A percentile compares a stretch with the other conserved stretches of the same genome.
Conservation (phyloP, 768 basidiomycete genomes). For the Ephemerocybe angulata region DNA sequence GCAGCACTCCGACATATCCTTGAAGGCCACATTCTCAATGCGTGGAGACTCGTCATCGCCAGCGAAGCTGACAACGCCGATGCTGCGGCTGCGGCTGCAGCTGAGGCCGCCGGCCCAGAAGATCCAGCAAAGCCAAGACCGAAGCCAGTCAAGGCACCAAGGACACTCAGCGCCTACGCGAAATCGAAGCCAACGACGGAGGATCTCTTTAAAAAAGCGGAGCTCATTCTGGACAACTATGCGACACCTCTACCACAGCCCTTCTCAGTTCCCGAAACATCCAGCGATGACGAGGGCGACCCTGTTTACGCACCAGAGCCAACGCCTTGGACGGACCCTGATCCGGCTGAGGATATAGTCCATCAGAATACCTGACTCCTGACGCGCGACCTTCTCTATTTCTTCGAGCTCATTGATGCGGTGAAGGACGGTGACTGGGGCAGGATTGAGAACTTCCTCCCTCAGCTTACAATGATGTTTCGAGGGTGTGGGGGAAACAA, state of each 20-base stretch:
- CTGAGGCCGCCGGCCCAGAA: too few species aligned
- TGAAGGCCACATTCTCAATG: constrained; percentile 22
- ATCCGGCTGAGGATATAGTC: not conserved
- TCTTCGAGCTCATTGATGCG: not conserved
- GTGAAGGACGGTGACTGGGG: constrained; percentile 1
- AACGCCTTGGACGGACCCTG: not conserved
- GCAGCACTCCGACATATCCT: constrained; percentile 20
- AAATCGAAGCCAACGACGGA: not conserved
- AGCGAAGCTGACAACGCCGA: too few species aligned
- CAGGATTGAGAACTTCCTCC: not conserved
- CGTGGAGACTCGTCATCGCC: constrained; percentile 18
- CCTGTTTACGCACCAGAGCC: not conserved
- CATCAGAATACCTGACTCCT: not conserved
- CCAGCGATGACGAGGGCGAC: too few species aligned
- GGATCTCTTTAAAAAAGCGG: not conserved
- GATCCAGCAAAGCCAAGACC: too few species aligned
- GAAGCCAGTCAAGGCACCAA: too few species aligned
- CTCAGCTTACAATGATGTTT: not conserved
- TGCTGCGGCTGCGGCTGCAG: too few species aligned
- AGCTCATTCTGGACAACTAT: not conserved
- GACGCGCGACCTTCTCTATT: not conserved
- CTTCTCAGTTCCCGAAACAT: too few species aligned
- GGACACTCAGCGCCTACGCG: not conserved
- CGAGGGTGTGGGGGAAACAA: not conserved
- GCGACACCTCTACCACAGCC: not conserved